Base-by-base conservation (phyloP, 2,329 filamentous ascomycete genomes). In the Colletotrichum sp. region DNA sequence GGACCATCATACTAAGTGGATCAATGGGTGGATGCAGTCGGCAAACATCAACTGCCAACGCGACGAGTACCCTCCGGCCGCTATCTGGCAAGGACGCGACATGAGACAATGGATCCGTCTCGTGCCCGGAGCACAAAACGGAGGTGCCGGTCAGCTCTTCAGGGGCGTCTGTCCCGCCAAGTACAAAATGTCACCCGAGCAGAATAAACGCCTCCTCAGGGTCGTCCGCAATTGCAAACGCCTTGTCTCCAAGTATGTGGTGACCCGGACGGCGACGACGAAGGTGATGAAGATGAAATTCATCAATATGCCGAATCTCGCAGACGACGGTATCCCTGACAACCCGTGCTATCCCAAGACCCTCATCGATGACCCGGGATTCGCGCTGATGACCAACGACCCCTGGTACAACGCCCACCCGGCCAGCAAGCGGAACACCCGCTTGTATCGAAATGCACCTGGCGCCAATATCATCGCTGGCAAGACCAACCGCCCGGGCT, bases 341-440 rank as follows among this genome's bases (percentile, higher is more conserved):
- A 81, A 80, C 73, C 73, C 74, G n/a, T 80, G 80, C 77, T 80
- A 76, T 74, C 78, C 79, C n/a, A 68, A 10, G 16, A 48, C 24
- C 3, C 76, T 78, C 21, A 72, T 77, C 4, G 24, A 67, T 8
- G 80, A 81, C 64, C 78, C 78, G 1, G 79, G 77, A 12, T 81
- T 80, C 28, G 77, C 74, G 12, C 76, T 81, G 12, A 57, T 80
- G 21, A 73, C 63, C 18, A 77, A 74, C 43, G 78, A 80, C 28
- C 69, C 57, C 18, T 80, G 71, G 61, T 80, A 81, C 61, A 39
- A 73, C 60, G 28, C 28, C 30, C 60, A 63, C n/a, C 60, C 28
- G 32, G 60, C 60, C 30, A 63, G 26, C 57, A 60, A 60, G 57
- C 57, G 24, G 60, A 63, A 13, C 63, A 75, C 15, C 36, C 68